phyloP scores from a whole-genome alignment of 208 protist genomes.

The Lotmaria passim region DNA sequence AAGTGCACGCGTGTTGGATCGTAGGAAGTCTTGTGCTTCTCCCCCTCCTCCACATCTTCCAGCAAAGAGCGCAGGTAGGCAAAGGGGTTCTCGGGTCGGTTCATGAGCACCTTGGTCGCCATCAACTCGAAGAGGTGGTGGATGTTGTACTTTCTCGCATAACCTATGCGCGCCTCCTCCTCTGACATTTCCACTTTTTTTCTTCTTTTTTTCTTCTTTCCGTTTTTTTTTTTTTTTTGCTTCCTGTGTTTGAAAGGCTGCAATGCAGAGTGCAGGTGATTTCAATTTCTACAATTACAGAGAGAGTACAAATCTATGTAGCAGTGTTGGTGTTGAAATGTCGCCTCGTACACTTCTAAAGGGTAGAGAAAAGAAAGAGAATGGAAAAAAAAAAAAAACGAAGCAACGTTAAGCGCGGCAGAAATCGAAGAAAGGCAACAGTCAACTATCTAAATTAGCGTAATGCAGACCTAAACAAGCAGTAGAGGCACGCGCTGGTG shows the following conservation, averaged over 20 bases:
- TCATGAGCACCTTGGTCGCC: slow-evolving; percentile 85
- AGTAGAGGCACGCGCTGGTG: too few relatives aligned
- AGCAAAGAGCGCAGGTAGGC: slow-evolving; percentile 82
- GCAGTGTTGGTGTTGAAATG: too few relatives aligned
- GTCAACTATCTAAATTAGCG: too few relatives aligned
- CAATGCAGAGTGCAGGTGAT: too few relatives aligned
- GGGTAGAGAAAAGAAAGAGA: slow-evolving; percentile 3
- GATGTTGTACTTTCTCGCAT: slow-evolving; percentile 90
- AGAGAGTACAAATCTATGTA: too few relatives aligned
- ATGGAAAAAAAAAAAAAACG: slow-evolving; percentile 17
- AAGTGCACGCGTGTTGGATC: slow-evolving; percentile 81
- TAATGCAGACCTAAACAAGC: too few relatives aligned
- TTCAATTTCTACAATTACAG: too few relatives aligned
- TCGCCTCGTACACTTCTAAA: too few relatives aligned
- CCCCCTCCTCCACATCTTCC: slow-evolving; percentile 69
- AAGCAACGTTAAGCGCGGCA: too few relatives aligned
- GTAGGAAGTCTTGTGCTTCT: slow-evolving; percentile 80
- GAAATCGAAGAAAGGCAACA: too few relatives aligned
- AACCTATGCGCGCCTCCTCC: slow-evolving; percentile 74
- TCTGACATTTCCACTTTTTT: slow-evolving; percentile 45
- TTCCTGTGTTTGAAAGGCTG: too few relatives aligned
- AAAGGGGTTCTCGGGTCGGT: slow-evolving; percentile 88
- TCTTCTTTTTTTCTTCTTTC: slow-evolving; percentile 14
- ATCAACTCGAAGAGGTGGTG: slow-evolving; percentile 93
- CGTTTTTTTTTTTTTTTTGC: not conserved